These are phyloP conservation scores for Penicillium sp. DNA, from an alignment of 2,329 filamentous ascomycete species.

Conservation along the genomic window DNA sequence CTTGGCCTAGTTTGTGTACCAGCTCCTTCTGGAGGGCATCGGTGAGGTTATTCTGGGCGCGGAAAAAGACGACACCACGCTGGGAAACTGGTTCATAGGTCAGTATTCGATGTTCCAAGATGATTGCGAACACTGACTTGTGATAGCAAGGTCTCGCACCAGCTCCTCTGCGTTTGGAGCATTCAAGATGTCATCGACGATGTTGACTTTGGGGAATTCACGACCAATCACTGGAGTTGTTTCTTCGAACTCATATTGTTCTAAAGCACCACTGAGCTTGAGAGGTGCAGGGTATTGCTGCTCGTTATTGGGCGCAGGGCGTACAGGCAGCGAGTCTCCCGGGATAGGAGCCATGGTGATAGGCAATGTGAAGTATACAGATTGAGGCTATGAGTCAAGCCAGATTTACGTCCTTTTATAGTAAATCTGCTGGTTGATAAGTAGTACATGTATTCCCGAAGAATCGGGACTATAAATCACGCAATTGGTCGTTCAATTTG, in stretches of 20 bases:
- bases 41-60: slow-evolving; percentile 61
- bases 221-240: slow-evolving; percentile 44
- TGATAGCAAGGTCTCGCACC: slow-evolving; percentile 67
- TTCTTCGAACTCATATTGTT: slow-evolving; percentile 45
- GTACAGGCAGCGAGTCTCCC: slow-evolving; percentile 8
- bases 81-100: slow-evolving; percentile 56
- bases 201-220: slow-evolving; percentile 43
- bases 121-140: slow-evolving; percentile 48
- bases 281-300: slow-evolving; percentile 23
- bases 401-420: neutral
- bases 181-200: slow-evolving; percentile 55
- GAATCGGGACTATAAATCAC: slow-evolving; percentile 1
- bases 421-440: neutral
- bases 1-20: slow-evolving; percentile 59
- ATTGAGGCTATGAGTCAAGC: neutral
- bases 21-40: slow-evolving; percentile 68
- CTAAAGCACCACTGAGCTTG: slow-evolving; percentile 38
- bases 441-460: neutral
- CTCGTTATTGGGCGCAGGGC: slow-evolving; percentile 2
- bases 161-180: slow-evolving; percentile 64
- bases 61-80: slow-evolving; percentile 70
- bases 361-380: neutral
- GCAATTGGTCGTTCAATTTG: neutral
- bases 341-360: slow-evolving; percentile 11
- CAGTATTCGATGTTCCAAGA: neutral